Conservation (phyloP, 371 early-diverging fungal species). For the Rhizopus sp. region DNA sequence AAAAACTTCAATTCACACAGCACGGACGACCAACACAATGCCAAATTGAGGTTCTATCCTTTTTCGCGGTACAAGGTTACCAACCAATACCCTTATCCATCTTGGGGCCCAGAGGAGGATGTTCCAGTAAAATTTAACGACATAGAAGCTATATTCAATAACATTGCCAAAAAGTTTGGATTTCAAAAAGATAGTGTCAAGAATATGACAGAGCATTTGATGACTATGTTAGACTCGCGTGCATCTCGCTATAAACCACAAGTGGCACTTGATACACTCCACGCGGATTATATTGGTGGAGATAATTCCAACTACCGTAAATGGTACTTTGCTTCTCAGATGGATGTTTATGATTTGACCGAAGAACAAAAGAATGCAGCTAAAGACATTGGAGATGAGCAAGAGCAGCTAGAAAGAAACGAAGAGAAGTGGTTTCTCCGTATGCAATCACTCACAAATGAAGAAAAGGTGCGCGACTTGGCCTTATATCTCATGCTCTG, state of each 20-base stretch:
- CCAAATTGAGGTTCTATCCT: too few species aligned
- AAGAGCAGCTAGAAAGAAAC: slow-evolving; percentile 48
- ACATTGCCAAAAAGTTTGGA: slow-evolving; percentile 58
- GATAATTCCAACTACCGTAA: slow-evolving; percentile 83
- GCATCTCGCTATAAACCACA: slow-evolving; percentile 78
- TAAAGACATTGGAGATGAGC: slow-evolving; percentile 40
- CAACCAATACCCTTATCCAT: slow-evolving; percentile 51
- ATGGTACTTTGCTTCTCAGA: slow-evolving; percentile 86
- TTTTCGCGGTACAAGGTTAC: slow-evolving; percentile 8
- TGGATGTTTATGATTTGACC: slow-evolving; percentile 69
- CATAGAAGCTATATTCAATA: slow-evolving; percentile 27
- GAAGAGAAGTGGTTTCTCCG: slow-evolving; percentile 71
- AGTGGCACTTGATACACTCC: slow-evolving; percentile 76
- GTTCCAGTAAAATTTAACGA: slow-evolving; percentile 19
- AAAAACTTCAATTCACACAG: slow-evolving; percentile 4
- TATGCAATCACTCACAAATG: slow-evolving; percentile 77
- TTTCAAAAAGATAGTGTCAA: slow-evolving; percentile 81
- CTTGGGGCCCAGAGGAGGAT: slow-evolving; percentile 64
- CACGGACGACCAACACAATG: background rate
- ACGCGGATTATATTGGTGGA: slow-evolving; percentile 89
- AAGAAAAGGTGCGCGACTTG: slow-evolving; percentile 70
- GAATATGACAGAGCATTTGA: slow-evolving; percentile 77
- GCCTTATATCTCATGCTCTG: slow-evolving; percentile 83
- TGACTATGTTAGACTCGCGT: slow-evolving; percentile 85
- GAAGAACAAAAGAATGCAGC: slow-evolving; percentile 45